Evolutionary conservation across 257 asterid genomes (phyloP), one percentile per base, ranked within the genome.

Genomic region (Solanum peruvianum): DNA sequence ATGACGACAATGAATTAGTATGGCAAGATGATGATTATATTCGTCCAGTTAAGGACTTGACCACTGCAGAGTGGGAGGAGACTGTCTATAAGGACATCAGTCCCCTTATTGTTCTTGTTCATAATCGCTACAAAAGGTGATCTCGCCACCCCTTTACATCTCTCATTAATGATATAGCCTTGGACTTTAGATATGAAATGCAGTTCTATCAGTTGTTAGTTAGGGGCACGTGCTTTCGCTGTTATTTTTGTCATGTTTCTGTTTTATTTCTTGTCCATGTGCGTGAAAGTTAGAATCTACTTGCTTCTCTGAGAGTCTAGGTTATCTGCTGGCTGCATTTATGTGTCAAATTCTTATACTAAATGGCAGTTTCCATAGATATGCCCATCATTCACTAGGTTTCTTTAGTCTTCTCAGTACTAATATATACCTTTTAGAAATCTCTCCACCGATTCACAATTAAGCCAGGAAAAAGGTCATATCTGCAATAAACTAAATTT

Each of bases 1-100:
- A 91, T 82, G 97, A 94, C 82, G 98, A 94, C 20, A 93, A 94
- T 64, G 98, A 95, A 89, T 87, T 95, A 78, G 98, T 93, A 21
- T 96, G 99, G 99, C 93, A 92, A 89, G 99, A 96, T 87, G 99
- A 96, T 87, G 93, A 95, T 90, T 96, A 96, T 87, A 95, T 94
- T 89, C 94, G 95, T 60, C 98, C 99, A 11, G 92, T 96, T 15
- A 96, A 94, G 89, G 98, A 96, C 87, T 87, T 96, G 56, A 89
- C 92, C n/a, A 88, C 95, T 84, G 93, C 95, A 78, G 98, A 93
- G 76, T 96, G 99, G 99, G 99, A 95, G 89, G 98, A 93, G 88
- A 87, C 98, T 49, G 90, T 95, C 83, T 95, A 88, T 86, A 96
- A 95, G 93, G 98, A 96, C 88, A 88, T 96, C 88, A 96, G 98